Base-by-base conservation (phyloP, 192 early-diverging fungal genomes). In the Backusella sp. region DNA sequence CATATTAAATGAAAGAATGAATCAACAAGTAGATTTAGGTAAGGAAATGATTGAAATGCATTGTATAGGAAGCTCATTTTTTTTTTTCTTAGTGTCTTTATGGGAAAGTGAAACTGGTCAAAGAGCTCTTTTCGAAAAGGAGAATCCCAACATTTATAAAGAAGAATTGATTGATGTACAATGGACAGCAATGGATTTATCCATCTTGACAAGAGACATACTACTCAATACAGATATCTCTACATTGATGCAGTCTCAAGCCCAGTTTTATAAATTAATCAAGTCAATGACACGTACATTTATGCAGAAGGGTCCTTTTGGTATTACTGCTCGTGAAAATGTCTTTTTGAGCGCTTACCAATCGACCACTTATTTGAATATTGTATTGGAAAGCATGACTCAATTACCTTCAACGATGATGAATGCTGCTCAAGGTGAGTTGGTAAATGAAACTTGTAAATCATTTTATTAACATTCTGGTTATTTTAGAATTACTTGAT, bases 51-150 rank as follows among this genome's bases (percentile, higher is more conserved):
- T 26, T 7, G 8, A 14, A 14, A 59, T 56, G 9, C 0, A 21
- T 23, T n/a, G 8, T 56, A 56, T 21, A 56, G 53, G 19, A 23
- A 6, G 11, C 53, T 56, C 53, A 56, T 0, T 28, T 67, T 9
- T 73, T 68, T 62, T 53, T 8, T 65, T 23, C 49, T 62, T 34
- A 80, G 73, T 39, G 34, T 35, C 12, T 26, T 39, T 82, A 21
- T 75, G 68, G 75, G 28, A 79, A 11, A 32, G 74, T 37, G 68
- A 39, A 35, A 21, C 78, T 28, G 39, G n/a, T 9, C 42, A 70
- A 35, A 74, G 71, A 52, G 87, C 85, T n/a, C 80, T 96, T n/a
- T 96, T 96, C 78, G 90, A 88, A 30, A 90, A 92, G 56, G 94
- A 96, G 79, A 86, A 87, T 9, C 86, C 88, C 11, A 96, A 96